These are phyloP conservation scores for Haplosporangium sp. DNA, from an alignment of 371 early-diverging fungal species.

Conservation along the genomic window DNA sequence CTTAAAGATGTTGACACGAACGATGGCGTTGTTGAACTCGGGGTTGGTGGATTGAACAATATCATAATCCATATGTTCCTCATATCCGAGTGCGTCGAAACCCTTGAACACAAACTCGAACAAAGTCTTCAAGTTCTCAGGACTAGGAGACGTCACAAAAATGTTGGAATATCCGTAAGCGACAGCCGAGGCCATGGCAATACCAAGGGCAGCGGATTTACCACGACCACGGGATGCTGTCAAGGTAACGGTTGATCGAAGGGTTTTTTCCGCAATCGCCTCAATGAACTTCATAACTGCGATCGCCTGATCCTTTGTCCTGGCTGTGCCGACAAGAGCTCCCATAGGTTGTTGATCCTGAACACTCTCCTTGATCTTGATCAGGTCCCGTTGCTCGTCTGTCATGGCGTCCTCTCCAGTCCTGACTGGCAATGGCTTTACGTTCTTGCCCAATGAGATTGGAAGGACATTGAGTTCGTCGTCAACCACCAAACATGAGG, in stretches of 20 bases:
- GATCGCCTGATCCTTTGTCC: slow-evolving; percentile 96
- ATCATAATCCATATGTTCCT: slow-evolving; percentile 98
- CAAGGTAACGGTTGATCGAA: slow-evolving; percentile 92
- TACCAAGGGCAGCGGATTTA: slow-evolving; percentile 98
- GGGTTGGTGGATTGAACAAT: slow-evolving; percentile 95
- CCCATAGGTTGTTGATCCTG: slow-evolving; percentile 91
- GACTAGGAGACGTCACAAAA: slow-evolving; percentile 97
- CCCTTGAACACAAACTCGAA: slow-evolving; percentile 98
- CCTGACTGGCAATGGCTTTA: slow-evolving; percentile 82
- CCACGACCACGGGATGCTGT: slow-evolving; percentile 99
- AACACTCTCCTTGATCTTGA: slow-evolving; percentile 83
- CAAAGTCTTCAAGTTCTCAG: slow-evolving; percentile 98
- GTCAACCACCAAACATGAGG: slow-evolving; percentile 95
- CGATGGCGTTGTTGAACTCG: slow-evolving; percentile 94
- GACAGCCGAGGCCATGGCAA: slow-evolving; percentile 96
- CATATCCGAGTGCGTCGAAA: slow-evolving; percentile 96
- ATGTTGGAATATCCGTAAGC: slow-evolving; percentile 99
- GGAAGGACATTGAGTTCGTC: slow-evolving; percentile 97
- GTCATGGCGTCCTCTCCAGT: slow-evolving; percentile 66
- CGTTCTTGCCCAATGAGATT: slow-evolving; percentile 89
- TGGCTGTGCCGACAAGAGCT: slow-evolving; percentile 80
- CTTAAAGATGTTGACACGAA: slow-evolving; percentile 92
- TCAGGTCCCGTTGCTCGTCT: slow-evolving; percentile 79
- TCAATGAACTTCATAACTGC: slow-evolving; percentile 95
- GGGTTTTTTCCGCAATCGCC: slow-evolving; percentile 92